phyloP scores from a whole-genome alignment of 768 basidiomycete species.

The Suillus ampliporus region DNA sequence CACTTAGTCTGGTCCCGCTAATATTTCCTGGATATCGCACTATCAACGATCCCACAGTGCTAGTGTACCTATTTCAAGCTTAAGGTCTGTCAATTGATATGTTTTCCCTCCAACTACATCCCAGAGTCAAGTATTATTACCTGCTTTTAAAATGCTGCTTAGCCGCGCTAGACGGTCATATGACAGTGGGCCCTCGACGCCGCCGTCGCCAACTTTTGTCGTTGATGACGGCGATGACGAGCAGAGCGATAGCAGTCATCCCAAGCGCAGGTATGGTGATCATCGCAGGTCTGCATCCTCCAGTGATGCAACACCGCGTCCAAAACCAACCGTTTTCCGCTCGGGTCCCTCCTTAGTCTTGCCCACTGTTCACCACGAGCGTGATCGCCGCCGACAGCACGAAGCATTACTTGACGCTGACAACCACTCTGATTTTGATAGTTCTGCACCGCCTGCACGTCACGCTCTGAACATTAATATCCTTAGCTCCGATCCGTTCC shows the following conservation, averaged over 20 bases:
- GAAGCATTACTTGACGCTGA: constrained; percentile 22
- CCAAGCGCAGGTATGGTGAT: constrained; percentile 18
- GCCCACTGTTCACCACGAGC: constrained; percentile 19
- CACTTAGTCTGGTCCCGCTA: neutral
- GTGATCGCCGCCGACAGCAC: constrained; percentile 10
- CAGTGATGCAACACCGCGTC: constrained; percentile 56
- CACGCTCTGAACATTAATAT: constrained; percentile 19
- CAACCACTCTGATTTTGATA: constrained; percentile 19
- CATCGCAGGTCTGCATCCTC: constrained; percentile 46
- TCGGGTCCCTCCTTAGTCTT: constrained; percentile 25
- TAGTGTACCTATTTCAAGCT: neutral
- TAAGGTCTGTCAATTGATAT: constrained; percentile 6
- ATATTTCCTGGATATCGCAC: too few species aligned
- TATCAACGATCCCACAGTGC: neutral
- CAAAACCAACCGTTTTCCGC: constrained; percentile 38
- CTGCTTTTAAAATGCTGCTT: constrained; percentile 28
- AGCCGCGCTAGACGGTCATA: constrained; percentile 25
- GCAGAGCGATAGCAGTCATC: constrained; percentile 14
- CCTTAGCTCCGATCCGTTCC: constrained; percentile 19
- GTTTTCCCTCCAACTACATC: neutral
- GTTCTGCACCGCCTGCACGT: constrained; percentile 12
- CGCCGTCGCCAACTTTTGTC: constrained; percentile 6
- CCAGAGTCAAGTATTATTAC: constrained; percentile 5
- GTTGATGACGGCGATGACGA: constrained; percentile 16
- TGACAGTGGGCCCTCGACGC: constrained; percentile 29